phyloP scores from a whole-genome alignment of 1,284 basidiomycete species.

The Trichosporon asahii region DNA sequence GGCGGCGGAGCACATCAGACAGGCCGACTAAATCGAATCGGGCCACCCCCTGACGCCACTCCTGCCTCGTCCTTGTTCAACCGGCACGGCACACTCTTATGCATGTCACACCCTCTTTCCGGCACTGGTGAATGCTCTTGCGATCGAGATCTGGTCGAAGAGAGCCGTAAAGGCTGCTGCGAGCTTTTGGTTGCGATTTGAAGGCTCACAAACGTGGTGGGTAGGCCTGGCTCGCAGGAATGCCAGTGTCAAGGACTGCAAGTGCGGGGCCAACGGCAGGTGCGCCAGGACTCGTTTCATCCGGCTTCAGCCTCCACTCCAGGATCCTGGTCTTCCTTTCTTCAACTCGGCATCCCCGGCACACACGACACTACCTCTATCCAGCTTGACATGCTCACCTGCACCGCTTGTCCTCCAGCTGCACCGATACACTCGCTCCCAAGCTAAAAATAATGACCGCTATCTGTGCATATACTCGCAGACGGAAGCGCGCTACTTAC shows the following conservation, averaged over 20 bases:
- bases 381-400: not conserved
- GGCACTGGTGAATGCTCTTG: not conserved
- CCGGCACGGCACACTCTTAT: not conserved
- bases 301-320: not conserved
- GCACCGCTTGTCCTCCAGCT: not conserved
- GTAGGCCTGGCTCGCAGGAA: too few species aligned
- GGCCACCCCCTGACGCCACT: slow-evolving; percentile 9
- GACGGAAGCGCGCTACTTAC: not conserved
- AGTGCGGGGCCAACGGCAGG: not conserved
- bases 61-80: not conserved
- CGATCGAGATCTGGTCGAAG: not conserved
- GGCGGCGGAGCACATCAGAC: not conserved
- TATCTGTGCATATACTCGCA: not conserved
- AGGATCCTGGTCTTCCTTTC: not conserved
- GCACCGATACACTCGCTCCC: not conserved
- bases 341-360: not conserved
- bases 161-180: not conserved
- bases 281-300: not conserved
- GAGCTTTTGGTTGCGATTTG: not conserved
- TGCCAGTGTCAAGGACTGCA: too few species aligned
- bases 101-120: not conserved
- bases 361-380: too few species aligned
- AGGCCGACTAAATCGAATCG: not conserved
- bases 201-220: not conserved
- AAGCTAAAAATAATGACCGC: not conserved